Base-by-base conservation (phyloP, 2,329 filamentous ascomycete species). In the Talaromyces marneffei region DNA sequence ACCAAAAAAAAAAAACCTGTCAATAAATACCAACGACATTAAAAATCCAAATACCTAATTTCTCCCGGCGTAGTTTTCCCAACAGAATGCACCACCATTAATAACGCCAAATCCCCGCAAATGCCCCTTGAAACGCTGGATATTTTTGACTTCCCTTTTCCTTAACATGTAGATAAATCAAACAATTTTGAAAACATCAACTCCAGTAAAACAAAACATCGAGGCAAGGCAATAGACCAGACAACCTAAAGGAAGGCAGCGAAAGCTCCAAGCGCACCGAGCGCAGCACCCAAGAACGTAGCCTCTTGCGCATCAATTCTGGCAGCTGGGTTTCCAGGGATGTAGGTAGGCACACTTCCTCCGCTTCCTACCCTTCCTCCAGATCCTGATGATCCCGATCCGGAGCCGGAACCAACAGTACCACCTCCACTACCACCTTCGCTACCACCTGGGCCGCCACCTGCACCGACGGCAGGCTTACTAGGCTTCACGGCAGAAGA, bases 361-460 rank as follows among this genome's bases (percentile, higher is more conserved):
- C 29, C 37, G 39, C 65, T 62, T 61, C 61, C 61, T 35, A 59
- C 63, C 55, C 60, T 61, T 35, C 63, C 62, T 54, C 53, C 58
- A 27, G 57, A 60, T 10, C 64, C 62, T 25, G 50, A 55, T 1
- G 62, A 61, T 35, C 62, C 64, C 33, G 62, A 63, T 42, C 62
- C 50, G 18, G 63, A 48, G 16, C 64, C 65, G 9, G 64, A 58
- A 40, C 63, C 61, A 60, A 60, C 62, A 2, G 9, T 31, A 50
- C 60, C 29, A 25, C 64, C 42, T 10, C 62, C 62, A 9, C 63
- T 54, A 23, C 59, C n/a, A n/a, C n/a, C n/a, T n/a, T n/a, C n/a
- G n/a, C n/a, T n/a, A n/a, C n/a, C n/a, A n/a, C n/a, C n/a, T n/a
- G n/a, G n/a, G n/a, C n/a, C n/a, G n/a, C n/a, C n/a, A n/a, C n/a